Conservation (phyloP, 495 filamentous ascomycete species). For the Hypoxylon fragiforme region DNA sequence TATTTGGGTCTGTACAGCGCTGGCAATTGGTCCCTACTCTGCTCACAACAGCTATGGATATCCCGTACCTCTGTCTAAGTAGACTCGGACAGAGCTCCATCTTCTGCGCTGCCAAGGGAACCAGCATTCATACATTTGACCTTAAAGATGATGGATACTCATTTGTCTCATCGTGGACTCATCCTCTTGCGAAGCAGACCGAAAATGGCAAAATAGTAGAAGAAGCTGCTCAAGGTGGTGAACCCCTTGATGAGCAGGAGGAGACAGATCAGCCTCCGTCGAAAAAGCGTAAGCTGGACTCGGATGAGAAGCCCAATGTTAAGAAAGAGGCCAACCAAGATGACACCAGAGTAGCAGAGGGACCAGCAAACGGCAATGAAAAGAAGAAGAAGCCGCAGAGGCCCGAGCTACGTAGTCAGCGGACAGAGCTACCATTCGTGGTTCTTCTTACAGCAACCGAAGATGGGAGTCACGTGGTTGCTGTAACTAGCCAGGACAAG, state of each 20-base stretch:
- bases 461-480: constrained; percentile 68
- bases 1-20: not conserved
- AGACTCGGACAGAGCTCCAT: constrained; percentile 40
- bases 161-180: constrained; percentile 55
- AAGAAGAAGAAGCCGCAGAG: constrained; percentile 28
- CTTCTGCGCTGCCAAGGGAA: constrained; percentile 60
- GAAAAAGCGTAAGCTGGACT: constrained; percentile 37
- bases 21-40: constrained; percentile 12
- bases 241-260: constrained; percentile 29
- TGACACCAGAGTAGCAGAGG: constrained; percentile 5
- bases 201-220: too few species aligned
- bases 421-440: constrained; percentile 52
- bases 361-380: constrained; percentile 5
- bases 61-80: constrained; percentile 49
- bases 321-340: constrained; percentile 11
- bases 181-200: constrained; percentile 35
- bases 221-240: constrained; percentile 13
- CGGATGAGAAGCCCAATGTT: constrained; percentile 22
- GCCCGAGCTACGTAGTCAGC: constrained; percentile 8
- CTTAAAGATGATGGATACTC: constrained; percentile 46
- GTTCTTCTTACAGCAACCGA: constrained; percentile 60
- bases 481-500: constrained; percentile 87
- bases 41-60: constrained; percentile 57
- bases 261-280: constrained; percentile 32
- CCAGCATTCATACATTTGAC: constrained; percentile 57